Conservation (phyloP, 805 yeast genomes). For the Suhomyces faveliae region DNA sequence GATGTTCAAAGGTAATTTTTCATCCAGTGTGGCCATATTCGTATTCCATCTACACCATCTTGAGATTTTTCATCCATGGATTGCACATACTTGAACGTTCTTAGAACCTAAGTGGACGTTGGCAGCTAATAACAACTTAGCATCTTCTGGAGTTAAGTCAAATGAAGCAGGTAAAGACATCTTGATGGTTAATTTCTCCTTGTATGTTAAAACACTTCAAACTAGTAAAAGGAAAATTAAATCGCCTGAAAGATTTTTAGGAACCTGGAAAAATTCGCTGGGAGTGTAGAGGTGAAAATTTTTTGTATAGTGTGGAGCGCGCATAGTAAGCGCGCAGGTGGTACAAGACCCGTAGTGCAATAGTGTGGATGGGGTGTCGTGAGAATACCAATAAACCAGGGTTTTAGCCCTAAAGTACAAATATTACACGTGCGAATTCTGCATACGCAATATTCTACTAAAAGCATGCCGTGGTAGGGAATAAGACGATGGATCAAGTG, state of each 20-base stretch:
- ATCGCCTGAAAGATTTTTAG: conserved; percentile 5
- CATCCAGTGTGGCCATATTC: neutral
- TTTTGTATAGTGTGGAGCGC: conserved; percentile 4
- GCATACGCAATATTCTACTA: too few species aligned
- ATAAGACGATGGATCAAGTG: too few species aligned
- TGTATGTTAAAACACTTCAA: conserved; percentile 8
- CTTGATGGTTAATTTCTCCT: conserved; percentile 13
- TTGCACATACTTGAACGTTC: conserved; percentile 91
- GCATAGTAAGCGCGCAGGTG: conserved; percentile 4
- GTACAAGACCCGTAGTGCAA: conserved; percentile 2
- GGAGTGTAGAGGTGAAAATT: conserved; percentile 9
- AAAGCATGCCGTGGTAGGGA: too few species aligned
- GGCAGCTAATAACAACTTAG: conserved; percentile 98
- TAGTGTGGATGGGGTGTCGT: conserved; percentile 2
- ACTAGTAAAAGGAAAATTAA: conserved; percentile 5
- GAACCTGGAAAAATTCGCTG: conserved; percentile 1
- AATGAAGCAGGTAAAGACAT: conserved; percentile 87
- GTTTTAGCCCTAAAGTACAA: conserved; percentile 3
- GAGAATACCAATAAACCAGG: conserved; percentile 2
- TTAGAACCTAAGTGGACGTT: conserved; percentile 99
- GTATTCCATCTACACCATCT: neutral
- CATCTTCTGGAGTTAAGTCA: conserved; percentile 96
- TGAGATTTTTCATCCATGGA: conserved; percentile 2
- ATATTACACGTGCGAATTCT: conserved; percentile 4
- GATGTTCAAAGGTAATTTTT: neutral